Evolutionary conservation across 495 filamentous ascomycete genomes (phyloP).

Genomic region (Podospora fimiseda): DNA sequence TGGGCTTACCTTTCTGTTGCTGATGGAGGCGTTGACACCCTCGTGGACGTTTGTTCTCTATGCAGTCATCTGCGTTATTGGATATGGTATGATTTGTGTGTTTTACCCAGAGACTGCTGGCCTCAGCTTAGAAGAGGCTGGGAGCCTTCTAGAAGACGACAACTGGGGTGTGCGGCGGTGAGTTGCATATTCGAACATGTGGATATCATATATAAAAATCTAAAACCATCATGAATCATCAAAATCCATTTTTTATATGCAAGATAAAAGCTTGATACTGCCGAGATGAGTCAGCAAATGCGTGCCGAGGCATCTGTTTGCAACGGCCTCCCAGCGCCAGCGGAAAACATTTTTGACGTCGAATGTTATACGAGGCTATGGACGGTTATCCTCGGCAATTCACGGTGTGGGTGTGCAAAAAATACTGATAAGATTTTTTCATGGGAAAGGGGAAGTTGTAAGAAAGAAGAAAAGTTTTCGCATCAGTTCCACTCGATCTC

Average conservation of each 20-base stretch:
- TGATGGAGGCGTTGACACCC: constrained; percentile 73
- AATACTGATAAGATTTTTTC: background rate
- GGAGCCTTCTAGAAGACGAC: constrained; percentile 60
- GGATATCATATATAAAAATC: background rate
- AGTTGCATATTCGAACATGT: background rate
- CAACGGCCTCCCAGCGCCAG: background rate
- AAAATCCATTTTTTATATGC: no score
- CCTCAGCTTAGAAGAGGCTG: constrained; percentile 74
- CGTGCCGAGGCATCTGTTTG: background rate
- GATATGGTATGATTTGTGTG: constrained; percentile 59
- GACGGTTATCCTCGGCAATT: constrained; percentile 12
- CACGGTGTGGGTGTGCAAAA: no score
- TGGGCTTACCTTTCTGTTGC: constrained; percentile 75
- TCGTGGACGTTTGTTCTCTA: constrained; percentile 76
- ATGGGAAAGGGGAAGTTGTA: background rate
- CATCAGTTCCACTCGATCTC: background rate
- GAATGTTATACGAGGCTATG: constrained; percentile 7
- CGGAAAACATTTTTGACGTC: background rate
- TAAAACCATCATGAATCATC: constrained; percentile 9
- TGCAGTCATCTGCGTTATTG: constrained; percentile 57
- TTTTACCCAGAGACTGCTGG: constrained; percentile 86
- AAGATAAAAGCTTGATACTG: background rate
- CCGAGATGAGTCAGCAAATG: background rate
- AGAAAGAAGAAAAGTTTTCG: constrained; percentile 10
- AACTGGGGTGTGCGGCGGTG: constrained; percentile 60